Conservation (phyloP, 2,329 filamentous ascomycete genomes). For the Alternaria consortialis region DNA sequence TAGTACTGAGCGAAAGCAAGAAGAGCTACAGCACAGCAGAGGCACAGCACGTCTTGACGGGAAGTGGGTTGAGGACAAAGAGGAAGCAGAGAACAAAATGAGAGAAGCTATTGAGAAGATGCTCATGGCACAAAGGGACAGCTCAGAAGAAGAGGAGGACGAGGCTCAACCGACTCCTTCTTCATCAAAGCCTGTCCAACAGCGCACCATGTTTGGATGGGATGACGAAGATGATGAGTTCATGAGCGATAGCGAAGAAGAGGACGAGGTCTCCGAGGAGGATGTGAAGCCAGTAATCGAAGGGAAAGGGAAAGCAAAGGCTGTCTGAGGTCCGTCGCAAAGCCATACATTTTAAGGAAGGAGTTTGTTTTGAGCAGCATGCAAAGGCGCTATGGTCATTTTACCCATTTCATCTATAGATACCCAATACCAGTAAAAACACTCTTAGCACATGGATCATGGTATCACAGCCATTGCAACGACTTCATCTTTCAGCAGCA, state of each 20-base stretch:
- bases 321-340: conserved; percentile 15
- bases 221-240: conserved; percentile 72
- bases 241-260: conserved; percentile 58
- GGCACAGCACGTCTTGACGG: conserved; percentile 75
- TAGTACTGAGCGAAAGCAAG: conserved; percentile 80
- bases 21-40: conserved; percentile 80
- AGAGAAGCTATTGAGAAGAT: conserved; percentile 73
- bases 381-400: conserved; percentile 11
- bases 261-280: conserved; percentile 52
- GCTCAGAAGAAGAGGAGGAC: conserved; percentile 42
- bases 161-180: conserved; percentile 39
- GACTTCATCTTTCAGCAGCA: background rate
- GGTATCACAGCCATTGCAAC: background rate
- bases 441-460: background rate
- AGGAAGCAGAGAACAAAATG: conserved; percentile 86
- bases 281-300: conserved; percentile 41
- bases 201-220: conserved; percentile 74
- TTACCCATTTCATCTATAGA: conserved; percentile 11
- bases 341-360: background rate
- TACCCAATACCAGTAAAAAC: conserved; percentile 22
- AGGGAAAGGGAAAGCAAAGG: conserved; percentile 57
- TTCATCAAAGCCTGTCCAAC: conserved; percentile 43
- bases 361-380: conserved; percentile 4
- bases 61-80: conserved; percentile 94
- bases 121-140: conserved; percentile 57